phyloP scores from a whole-genome alignment of 2,329 filamentous ascomycete genomes.

The Ceratocystis alfenasii region DNA sequence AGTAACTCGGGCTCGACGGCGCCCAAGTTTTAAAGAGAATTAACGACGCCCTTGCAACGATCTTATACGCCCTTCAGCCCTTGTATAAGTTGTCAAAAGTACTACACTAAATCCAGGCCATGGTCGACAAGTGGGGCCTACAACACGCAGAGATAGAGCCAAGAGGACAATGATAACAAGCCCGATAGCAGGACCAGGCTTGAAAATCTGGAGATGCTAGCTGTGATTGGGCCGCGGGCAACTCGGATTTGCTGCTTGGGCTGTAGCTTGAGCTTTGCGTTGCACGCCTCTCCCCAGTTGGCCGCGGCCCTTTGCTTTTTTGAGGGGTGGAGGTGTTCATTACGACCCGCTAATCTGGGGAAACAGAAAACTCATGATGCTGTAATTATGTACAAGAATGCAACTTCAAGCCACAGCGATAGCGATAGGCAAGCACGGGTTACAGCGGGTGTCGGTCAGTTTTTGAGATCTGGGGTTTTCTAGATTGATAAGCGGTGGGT shows the following conservation, averaged over 20 bases:
- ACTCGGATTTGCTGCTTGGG: not conserved
- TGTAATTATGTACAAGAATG: slow-evolving; percentile 1
- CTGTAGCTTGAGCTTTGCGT: not conserved
- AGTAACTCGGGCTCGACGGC: not conserved
- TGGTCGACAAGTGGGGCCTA: not conserved
- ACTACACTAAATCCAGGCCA: not conserved
- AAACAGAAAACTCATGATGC: not conserved
- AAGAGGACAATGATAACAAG: not conserved
- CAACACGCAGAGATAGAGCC: not conserved
- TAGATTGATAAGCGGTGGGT: not conserved
- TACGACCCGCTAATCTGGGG: not conserved
- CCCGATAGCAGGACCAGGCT: not conserved
- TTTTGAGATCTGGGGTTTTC: not conserved
- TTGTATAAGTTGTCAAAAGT: slow-evolving; percentile 11
- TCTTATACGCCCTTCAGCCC: slow-evolving; percentile 1
- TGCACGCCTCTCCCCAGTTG: not conserved
- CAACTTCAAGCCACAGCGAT: not conserved
- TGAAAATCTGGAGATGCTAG: not conserved
- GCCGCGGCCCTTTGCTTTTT: not conserved
- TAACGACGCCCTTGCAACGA: not conserved
- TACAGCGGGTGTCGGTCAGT: not conserved
- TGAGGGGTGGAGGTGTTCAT: not conserved
- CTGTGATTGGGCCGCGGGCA: not conserved
- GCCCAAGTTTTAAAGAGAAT: slow-evolving; percentile 3
- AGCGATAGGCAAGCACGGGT: not conserved